Conservation (phyloP, 257 asterid species). For the Primulina huaijiensis region DNA sequence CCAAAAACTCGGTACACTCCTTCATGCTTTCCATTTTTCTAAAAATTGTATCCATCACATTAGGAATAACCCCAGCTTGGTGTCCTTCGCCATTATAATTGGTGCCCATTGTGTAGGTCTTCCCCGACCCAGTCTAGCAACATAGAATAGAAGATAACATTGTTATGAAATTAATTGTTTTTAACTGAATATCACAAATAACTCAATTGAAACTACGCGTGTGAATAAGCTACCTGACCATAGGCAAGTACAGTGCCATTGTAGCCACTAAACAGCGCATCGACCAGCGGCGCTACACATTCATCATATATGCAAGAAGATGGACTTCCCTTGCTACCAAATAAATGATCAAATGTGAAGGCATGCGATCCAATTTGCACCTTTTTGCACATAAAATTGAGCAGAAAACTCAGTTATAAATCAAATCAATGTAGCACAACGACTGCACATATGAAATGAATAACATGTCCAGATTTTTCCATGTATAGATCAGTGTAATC, state of each 20-base stretch:
- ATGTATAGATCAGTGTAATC: neutral
- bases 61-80: constrained; percentile 71
- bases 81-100: constrained; percentile 90
- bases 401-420: neutral
- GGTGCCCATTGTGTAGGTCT: constrained; percentile 98
- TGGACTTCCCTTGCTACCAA: constrained; percentile 67
- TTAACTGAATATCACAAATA: neutral
- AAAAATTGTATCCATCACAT: constrained; percentile 81
- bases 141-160: constrained; percentile 8
- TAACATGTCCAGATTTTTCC: too few species aligned
- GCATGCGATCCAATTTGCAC: constrained; percentile 97
- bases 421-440: too few species aligned
- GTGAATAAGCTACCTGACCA: constrained; percentile 62
- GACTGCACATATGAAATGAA: too few species aligned
- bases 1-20: constrained; percentile 65
- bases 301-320: constrained; percentile 65
- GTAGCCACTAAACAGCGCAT: constrained; percentile 78
- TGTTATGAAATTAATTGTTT: neutral
- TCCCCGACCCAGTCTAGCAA: constrained; percentile 91
- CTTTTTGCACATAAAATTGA: constrained; percentile 41
- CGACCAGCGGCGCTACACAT: constrained; percentile 78
- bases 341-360: constrained; percentile 78
- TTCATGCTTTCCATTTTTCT: constrained; percentile 57
- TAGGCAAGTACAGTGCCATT: constrained; percentile 97
- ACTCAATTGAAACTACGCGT: neutral